phyloP scores from a whole-genome alignment of 2,329 filamentous ascomycete genomes.

The Penicillium sp. region DNA sequence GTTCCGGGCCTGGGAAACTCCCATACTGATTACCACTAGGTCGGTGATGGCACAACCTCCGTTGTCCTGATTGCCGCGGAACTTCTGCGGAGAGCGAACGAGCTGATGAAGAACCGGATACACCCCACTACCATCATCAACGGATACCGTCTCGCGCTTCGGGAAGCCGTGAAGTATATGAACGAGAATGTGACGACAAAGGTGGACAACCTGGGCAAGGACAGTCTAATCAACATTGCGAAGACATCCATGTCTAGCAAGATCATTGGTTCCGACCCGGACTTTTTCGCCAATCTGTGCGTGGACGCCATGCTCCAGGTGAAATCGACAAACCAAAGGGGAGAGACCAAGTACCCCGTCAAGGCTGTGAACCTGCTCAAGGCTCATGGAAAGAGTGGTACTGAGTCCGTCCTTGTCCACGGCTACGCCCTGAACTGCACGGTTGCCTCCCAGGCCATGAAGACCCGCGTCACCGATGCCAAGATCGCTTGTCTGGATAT shows the following conservation, averaged over 20 bases:
- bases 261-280: slow-evolving; percentile 92
- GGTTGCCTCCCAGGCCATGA: slow-evolving; percentile 97
- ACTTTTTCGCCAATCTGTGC: slow-evolving; percentile 97
- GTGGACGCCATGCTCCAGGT: slow-evolving; percentile 96
- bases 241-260: slow-evolving; percentile 99
- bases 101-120: slow-evolving; percentile 99
- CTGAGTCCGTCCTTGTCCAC: slow-evolving; percentile 88
- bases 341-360: slow-evolving; percentile 94
- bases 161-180: slow-evolving; percentile 98
- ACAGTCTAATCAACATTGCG: slow-evolving; percentile 90
- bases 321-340: slow-evolving; percentile 87
- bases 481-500: slow-evolving; percentile 98
- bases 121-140: slow-evolving; percentile 99
- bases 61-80: slow-evolving; percentile 97
- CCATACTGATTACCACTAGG: slow-evolving; percentile 46
- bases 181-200: slow-evolving; percentile 97
- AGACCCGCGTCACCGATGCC: slow-evolving; percentile 85
- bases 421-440: slow-evolving; percentile 99
- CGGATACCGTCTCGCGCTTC: slow-evolving; percentile 90
- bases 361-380: slow-evolving; percentile 99
- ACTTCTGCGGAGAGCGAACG: slow-evolving; percentile 89
- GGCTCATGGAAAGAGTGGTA: slow-evolving; percentile 90
- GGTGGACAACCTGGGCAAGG: slow-evolving; percentile 86
- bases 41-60: slow-evolving; percentile 96
- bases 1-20: slow-evolving; percentile 6